Conservation (phyloP, 768 basidiomycete species). For the Boletus reticulatus region DNA sequence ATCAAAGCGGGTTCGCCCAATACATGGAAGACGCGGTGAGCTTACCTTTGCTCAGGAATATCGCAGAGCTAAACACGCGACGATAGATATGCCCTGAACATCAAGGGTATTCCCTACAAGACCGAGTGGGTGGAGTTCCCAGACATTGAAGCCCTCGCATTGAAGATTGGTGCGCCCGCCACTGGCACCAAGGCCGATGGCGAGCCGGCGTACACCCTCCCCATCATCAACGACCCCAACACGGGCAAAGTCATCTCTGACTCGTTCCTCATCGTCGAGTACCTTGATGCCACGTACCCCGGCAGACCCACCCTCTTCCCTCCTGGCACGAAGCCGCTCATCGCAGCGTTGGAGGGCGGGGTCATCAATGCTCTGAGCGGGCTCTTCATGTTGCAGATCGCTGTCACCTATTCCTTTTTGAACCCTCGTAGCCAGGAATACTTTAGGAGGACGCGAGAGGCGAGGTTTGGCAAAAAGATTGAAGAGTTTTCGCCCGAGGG, state of each 20-base stretch:
- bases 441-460: conserved; percentile 36
- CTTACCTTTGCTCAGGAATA: neutral
- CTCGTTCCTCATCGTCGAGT: conserved; percentile 42
- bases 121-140: conserved; percentile 46
- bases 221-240: conserved; percentile 40
- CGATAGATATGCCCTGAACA: conserved; percentile 37
- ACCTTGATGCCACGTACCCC: conserved; percentile 45
- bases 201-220: conserved; percentile 37
- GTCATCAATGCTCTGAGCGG: conserved; percentile 10
- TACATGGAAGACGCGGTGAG: conserved; percentile 45
- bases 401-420: conserved; percentile 13
- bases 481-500: conserved; percentile 36
- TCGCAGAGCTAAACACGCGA: neutral
- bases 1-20: conserved; percentile 42
- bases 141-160: conserved; percentile 36
- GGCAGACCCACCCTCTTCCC: conserved; percentile 40
- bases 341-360: conserved; percentile 36
- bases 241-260: conserved; percentile 37
- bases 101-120: conserved; percentile 39
- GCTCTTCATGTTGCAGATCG: conserved; percentile 15
- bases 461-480: conserved; percentile 30
- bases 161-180: conserved; percentile 31
- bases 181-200: conserved; percentile 32
- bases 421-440: conserved; percentile 30
- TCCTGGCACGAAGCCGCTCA: conserved; percentile 35